Evolutionary conservation across 75 land plant species (phyloP).

Genomic region (Pseudotsuga menziesii): DNA sequence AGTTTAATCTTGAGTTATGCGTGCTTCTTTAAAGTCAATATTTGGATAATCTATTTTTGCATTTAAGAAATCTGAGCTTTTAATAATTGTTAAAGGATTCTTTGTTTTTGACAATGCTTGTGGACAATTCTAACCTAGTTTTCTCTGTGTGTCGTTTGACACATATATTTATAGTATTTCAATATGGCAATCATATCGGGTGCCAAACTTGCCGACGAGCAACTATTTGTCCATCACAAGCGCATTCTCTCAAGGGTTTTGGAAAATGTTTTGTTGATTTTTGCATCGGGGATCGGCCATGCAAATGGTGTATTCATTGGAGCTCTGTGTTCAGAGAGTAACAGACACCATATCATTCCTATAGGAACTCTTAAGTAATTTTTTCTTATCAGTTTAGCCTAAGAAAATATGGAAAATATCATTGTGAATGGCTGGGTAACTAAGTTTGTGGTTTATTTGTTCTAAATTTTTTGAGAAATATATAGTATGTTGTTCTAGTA

Average conservation of each 20-base stretch:
- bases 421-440: background rate
- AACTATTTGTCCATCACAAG: conserved; percentile 30
- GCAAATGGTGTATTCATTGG: conserved; percentile 66
- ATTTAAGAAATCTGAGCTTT: no score
- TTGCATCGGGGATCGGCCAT: conserved; percentile 41
- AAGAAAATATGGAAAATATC: no score
- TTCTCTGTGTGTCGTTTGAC: no score
- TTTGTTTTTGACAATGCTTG: no score
- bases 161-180: no score
- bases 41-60: no score
- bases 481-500: background rate
- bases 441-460: background rate
- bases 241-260: conserved; percentile 58
- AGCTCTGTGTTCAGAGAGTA: conserved; percentile 40
- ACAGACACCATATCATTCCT: conserved; percentile 60
- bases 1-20: no score
- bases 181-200: conserved; percentile 36
- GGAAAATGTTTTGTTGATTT: conserved; percentile 65
- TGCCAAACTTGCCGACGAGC: conserved; percentile 55
- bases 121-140: no score
- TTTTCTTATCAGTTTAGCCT: no score
- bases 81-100: no score
- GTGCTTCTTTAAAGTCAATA: no score
- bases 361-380: conserved; percentile 61
- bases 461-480: background rate